Base-by-base conservation (phyloP, 352 stramenopile genomes). In the Aphanomyces stellatus region DNA sequence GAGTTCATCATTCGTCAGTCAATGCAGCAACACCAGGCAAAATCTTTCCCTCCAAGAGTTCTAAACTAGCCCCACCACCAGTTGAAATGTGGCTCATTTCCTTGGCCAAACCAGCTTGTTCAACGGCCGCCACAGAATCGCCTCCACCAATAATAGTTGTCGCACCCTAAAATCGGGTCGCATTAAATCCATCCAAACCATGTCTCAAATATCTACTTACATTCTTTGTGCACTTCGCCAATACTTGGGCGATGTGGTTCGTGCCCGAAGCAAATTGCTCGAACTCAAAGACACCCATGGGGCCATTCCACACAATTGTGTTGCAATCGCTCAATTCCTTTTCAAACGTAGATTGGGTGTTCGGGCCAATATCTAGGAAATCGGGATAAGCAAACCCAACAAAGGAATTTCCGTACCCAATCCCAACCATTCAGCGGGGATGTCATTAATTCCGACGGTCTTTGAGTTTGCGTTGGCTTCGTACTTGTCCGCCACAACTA, bases 281-380 rank as follows among this genome's bases (percentile, higher is more conserved):
- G 76, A 98, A 98, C 78, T 99, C 96, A 72, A 99, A 99, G 2
- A 99, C 96, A 51, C 96, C 96, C 93, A 99, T 98, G 17, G 96
- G 96, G 2, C 90, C 90, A 65, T 97, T 97, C 89, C 88, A 97
- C n/a, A 96, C 81, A 63, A 95, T 85, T 31, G 90, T 96, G 70
- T 96, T 91, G 81, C 91, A 98, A 49, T 94, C 79, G 61, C 78
- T 81, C 28, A 99, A 80, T 71, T 94, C 92, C 60, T 88, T 76
- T 67, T 80, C 79, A 51, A 93, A 93, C 40, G 74, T 69, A 41
- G 56, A 71, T 43, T 78, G 74, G 40, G 80, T 86, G 53, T 90
- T 65, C 6, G 81, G 72, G 19, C 84, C 84, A 72, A 93, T 87
- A 70, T 93, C 84, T 67, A 33, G 24, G n/a, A 22, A 51, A 5